phyloP scores from a whole-genome alignment of 345 rosid genomes.

The Gossypioides kirkii region DNA sequence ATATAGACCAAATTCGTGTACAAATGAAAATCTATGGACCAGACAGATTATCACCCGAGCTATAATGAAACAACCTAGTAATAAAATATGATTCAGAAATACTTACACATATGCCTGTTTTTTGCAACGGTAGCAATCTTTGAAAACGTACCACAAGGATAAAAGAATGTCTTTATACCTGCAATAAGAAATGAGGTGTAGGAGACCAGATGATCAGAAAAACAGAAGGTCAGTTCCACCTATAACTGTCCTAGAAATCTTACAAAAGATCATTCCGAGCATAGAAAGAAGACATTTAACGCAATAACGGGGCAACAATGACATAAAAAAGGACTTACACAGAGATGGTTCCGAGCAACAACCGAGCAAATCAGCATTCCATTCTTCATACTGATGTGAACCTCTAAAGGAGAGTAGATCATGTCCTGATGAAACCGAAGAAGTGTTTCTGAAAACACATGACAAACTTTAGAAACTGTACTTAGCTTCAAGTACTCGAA shows the following conservation, averaged over 20 bases:
- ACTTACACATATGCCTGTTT: slow-evolving; percentile 82
- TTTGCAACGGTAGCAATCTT: slow-evolving; percentile 82
- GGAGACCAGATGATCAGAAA: slow-evolving; percentile 1
- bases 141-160: slow-evolving; percentile 89
- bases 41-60: neutral
- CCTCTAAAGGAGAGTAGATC: slow-evolving; percentile 60
- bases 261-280: neutral
- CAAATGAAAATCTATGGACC: neutral
- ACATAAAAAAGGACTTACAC: slow-evolving; percentile 46
- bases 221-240: neutral
- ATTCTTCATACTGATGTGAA: slow-evolving; percentile 56
- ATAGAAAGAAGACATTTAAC: neutral
- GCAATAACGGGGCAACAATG: neutral
- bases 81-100: neutral
- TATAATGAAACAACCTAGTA: neutral
- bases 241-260: neutral
- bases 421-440: slow-evolving; percentile 67
- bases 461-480: slow-evolving; percentile 13
- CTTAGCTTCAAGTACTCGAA: neutral
- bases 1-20: neutral
- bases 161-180: slow-evolving; percentile 86
- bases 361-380: slow-evolving; percentile 93
- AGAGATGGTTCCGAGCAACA: slow-evolving; percentile 93
- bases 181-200: slow-evolving; percentile 20
- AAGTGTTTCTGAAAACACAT: slow-evolving; percentile 48